Conservation (phyloP, 495 filamentous ascomycete genomes). For the Xylona heveae region DNA sequence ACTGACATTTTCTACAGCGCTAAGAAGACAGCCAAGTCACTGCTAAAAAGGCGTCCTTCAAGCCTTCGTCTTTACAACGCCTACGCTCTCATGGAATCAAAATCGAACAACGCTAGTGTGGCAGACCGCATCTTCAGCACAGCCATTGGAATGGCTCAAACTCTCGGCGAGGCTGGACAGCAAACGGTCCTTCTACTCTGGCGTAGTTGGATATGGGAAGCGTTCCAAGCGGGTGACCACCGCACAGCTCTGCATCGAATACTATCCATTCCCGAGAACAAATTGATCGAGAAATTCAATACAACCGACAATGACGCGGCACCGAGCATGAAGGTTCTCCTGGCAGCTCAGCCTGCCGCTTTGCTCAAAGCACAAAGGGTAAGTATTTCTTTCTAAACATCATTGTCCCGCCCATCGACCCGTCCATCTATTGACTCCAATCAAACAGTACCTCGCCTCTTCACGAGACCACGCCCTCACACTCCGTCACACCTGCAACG, state of each 20-base stretch:
- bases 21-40: constrained; percentile 46
- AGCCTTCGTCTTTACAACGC: constrained; percentile 55
- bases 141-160: constrained; percentile 33
- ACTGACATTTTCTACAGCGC: constrained; percentile 15
- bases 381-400: constrained; percentile 11
- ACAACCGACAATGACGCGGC: constrained; percentile 8
- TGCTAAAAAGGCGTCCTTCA: constrained; percentile 44
- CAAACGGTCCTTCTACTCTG: constrained; percentile 34
- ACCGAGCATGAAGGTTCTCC: constrained; percentile 3
- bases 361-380: constrained; percentile 31
- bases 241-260: constrained; percentile 25
- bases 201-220: constrained; percentile 53
- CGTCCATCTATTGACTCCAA: no score
- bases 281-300: constrained; percentile 12
- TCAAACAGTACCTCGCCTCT: constrained; percentile 27
- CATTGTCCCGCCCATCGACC: no score
- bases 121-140: constrained; percentile 45
- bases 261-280: constrained; percentile 18
- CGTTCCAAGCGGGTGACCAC: constrained; percentile 26
- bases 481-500: constrained; percentile 18
- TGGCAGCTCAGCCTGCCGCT: constrained; percentile 13
- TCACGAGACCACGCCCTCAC: constrained; percentile 34
- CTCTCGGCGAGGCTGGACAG: constrained; percentile 16
- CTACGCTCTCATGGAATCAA: constrained; percentile 52
- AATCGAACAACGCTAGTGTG: constrained; percentile 26